Percentiles rank a stretch among this genome's conserved stretches.
Evolutionary conservation across 2,329 filamentous ascomycete genomes (phyloP).

Genomic region (Xylaria digitata): DNA sequence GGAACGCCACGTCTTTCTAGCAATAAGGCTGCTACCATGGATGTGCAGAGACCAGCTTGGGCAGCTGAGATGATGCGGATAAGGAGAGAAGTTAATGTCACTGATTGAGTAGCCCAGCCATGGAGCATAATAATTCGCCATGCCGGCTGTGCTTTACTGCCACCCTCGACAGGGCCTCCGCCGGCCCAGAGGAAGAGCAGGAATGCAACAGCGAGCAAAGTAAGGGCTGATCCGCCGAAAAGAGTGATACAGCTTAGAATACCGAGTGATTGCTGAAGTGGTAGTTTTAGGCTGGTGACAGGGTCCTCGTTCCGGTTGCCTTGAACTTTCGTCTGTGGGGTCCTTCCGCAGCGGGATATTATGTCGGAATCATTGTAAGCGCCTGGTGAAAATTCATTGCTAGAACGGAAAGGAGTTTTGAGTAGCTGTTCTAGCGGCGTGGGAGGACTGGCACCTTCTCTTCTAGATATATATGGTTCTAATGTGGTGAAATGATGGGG

Average conservation of each 20-base stretch:
- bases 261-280: constrained; percentile 16
- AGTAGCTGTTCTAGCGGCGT: too few species aligned
- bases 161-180: too few species aligned
- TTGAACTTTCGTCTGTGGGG: background rate
- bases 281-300: background rate
- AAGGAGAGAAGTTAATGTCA: constrained; percentile 18
- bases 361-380: too few species aligned
- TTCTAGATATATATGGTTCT: too few species aligned
- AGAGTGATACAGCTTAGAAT: constrained; percentile 26
- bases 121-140: constrained; percentile 24
- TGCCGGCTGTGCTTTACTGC: background rate
- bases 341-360: too few species aligned
- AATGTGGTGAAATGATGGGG: too few species aligned
- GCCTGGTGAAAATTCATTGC: too few species aligned
- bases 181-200: constrained; percentile 29
- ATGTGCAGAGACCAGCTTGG: constrained; percentile 25
- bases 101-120: constrained; percentile 19
- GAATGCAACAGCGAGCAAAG: constrained; percentile 3
- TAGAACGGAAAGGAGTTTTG: too few species aligned
- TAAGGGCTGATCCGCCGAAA: constrained; percentile 14
- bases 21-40: constrained; percentile 23
- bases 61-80: background rate
- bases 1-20: constrained; percentile 9
- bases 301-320: background rate
- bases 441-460: too few species aligned